Percentiles rank a stretch among this genome's conserved stretches.
phyloP scores from a whole-genome alignment of 2,329 filamentous ascomycete genomes.

The Aspergillus latus region DNA sequence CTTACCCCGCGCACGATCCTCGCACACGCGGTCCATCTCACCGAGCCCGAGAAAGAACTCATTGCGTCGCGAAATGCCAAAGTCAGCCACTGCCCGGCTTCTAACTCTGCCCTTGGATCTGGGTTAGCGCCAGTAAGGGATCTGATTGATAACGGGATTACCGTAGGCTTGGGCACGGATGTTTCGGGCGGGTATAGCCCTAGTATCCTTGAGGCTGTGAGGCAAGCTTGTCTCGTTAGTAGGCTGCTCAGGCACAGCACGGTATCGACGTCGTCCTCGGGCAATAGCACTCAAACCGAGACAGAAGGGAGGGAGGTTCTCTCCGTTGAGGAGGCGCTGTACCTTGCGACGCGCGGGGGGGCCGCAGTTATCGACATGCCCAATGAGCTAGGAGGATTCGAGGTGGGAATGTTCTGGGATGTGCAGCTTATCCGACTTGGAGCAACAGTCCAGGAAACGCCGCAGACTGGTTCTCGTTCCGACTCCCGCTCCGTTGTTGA shows the following conservation, averaged over 20 bases:
- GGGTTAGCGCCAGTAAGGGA: slow-evolving; percentile 74
- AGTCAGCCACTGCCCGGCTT: slow-evolving; percentile 81
- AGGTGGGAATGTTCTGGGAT: slow-evolving; percentile 86
- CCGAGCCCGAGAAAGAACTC: slow-evolving; percentile 62
- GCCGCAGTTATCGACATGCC: slow-evolving; percentile 76
- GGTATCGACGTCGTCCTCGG: not conserved
- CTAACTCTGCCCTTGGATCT: slow-evolving; percentile 78
- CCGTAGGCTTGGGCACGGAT: slow-evolving; percentile 85
- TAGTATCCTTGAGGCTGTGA: slow-evolving; percentile 76
- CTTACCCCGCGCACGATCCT: slow-evolving; percentile 74
- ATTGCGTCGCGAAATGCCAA: slow-evolving; percentile 63
- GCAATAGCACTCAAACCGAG: not conserved
- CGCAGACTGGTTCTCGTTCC: not conserved
- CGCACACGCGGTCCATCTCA: slow-evolving; percentile 80
- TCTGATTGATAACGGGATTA: slow-evolving; percentile 71
- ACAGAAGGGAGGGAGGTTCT: slow-evolving; percentile 54
- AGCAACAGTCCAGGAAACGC: not conserved
- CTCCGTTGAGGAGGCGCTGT: slow-evolving; percentile 81
- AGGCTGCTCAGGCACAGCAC: slow-evolving; percentile 53
- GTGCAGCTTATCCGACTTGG: slow-evolving; percentile 74
- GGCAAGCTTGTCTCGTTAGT: slow-evolving; percentile 77
- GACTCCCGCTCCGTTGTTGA: slow-evolving; percentile 62
- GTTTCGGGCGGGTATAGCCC: slow-evolving; percentile 84
- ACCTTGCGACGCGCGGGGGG: slow-evolving; percentile 83
- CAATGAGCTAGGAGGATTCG: slow-evolving; percentile 74